phyloP scores from a whole-genome alignment of 1,139 yeast genomes.

The Candida gigantensis region DNA sequence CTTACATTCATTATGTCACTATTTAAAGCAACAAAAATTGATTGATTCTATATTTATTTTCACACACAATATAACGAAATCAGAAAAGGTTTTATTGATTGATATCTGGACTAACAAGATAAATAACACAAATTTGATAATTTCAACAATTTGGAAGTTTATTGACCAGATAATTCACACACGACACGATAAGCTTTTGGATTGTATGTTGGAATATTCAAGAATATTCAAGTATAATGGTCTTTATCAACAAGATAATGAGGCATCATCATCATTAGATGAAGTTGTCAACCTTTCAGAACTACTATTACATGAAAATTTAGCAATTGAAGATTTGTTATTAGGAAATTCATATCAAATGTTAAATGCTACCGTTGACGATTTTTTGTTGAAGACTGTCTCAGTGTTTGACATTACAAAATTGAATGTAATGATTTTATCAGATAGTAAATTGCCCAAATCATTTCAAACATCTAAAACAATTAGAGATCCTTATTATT shows the following conservation, averaged over 20 bases:
- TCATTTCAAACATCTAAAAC: background rate
- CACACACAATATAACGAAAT: conserved; percentile 34
- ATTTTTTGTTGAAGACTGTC: conserved; percentile 8
- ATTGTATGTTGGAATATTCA: conserved; percentile 43
- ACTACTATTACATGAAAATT: conserved; percentile 25
- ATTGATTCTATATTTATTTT: conserved; percentile 28
- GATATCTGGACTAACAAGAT: conserved; percentile 44
- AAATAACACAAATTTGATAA: conserved; percentile 20
- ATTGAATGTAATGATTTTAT: conserved; percentile 12
- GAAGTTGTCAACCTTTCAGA: conserved; percentile 44
- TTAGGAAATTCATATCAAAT: conserved; percentile 36
- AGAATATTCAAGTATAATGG: conserved; percentile 45
- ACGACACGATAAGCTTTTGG: conserved; percentile 8
- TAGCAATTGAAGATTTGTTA: conserved; percentile 9
- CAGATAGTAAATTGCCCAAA: conserved; percentile 4
- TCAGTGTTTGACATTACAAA: conserved; percentile 9
- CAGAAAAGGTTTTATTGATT: conserved; percentile 35
- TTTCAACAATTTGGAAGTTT: conserved; percentile 23
- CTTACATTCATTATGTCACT: conserved; percentile 42
- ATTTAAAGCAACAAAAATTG: conserved; percentile 25
- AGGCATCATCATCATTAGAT: conserved; percentile 37
- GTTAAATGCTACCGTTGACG: conserved; percentile 8
- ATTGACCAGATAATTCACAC: conserved; percentile 17
- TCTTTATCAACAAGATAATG: conserved; percentile 28
- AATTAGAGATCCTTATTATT: conserved; percentile 20